A percentile compares a stretch with the other conserved stretches of the same genome.
phyloP scores from a whole-genome alignment of 2,329 filamentous ascomycete species.

The Beauveria medogensis region DNA sequence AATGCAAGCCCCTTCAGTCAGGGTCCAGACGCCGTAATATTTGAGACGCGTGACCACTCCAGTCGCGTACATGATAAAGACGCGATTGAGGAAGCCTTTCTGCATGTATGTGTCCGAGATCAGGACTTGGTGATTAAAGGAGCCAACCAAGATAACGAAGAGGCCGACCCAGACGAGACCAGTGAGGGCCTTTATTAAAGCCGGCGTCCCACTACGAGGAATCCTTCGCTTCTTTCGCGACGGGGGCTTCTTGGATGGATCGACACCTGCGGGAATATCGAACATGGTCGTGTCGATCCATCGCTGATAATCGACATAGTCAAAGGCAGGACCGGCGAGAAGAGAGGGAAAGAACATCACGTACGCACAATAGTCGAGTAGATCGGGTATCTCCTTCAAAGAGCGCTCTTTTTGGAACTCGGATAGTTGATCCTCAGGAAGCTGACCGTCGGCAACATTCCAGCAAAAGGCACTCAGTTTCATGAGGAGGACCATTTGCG shows the following conservation, averaged over 20 bases:
- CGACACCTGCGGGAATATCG: conserved; percentile 70
- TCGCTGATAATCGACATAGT: conserved; percentile 83
- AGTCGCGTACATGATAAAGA: conserved; percentile 78
- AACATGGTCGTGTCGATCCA: conserved; percentile 97
- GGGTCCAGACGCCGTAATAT: conserved; percentile 92
- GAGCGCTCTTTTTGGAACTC: conserved; percentile 79
- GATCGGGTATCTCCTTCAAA: conserved; percentile 61
- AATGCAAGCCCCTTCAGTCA: conserved; percentile 92
- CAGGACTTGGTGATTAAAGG: conserved; percentile 57
- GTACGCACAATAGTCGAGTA: conserved; percentile 81
- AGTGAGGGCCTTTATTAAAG: conserved; percentile 62
- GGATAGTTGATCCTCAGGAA: conserved; percentile 71
- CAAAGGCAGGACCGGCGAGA: conserved; percentile 85
- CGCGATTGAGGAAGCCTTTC: conserved; percentile 60
- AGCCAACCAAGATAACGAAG: conserved; percentile 64
- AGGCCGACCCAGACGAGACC: conserved; percentile 73
- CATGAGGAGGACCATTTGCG: conserved; percentile 98
- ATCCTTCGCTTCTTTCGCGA: conserved; percentile 89
- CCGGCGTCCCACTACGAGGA: conserved; percentile 80
- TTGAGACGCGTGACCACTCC: conserved; percentile 77
- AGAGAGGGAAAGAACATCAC: conserved; percentile 92
- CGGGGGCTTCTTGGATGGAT: conserved; percentile 75
- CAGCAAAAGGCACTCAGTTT: conserved; percentile 95
- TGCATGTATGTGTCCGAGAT: conserved; percentile 58
- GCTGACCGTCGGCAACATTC: conserved; percentile 89